phyloP scores from a whole-genome alignment of 2,329 filamentous ascomycete genomes.

The Emmonsia crescens region DNA sequence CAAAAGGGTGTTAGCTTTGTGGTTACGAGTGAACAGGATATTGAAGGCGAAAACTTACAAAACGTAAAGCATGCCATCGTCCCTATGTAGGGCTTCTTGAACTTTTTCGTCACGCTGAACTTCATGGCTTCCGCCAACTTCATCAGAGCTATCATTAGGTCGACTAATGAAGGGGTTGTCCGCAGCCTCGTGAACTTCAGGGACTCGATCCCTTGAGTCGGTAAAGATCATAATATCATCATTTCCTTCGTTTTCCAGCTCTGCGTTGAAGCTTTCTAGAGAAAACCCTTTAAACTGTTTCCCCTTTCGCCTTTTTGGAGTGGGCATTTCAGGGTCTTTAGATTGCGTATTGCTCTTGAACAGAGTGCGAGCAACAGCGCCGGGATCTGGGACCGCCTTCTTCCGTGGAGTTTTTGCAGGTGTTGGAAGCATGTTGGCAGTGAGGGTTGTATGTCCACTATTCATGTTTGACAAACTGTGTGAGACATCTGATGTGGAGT shows the following conservation, averaged over 20 bases:
- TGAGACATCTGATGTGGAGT: constrained; percentile 6
- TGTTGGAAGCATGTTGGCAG: constrained; percentile 44
- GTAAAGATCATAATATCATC: constrained; percentile 48
- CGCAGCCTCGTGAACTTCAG: constrained; percentile 39
- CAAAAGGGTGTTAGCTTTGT: constrained; percentile 18
- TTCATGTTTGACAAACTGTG: constrained; percentile 9
- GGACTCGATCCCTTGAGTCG: constrained; percentile 52
- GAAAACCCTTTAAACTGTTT: constrained; percentile 37
- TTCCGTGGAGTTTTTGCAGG: constrained; percentile 53
- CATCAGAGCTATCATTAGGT: constrained; percentile 19
- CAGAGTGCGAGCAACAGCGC: constrained; percentile 42
- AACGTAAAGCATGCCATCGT: constrained; percentile 49
- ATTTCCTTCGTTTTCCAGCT: constrained; percentile 21
- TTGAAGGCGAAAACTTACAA: constrained; percentile 41
- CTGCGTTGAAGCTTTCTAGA: constrained; percentile 33
- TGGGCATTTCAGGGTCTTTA: constrained; percentile 34
- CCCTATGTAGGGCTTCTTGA: constrained; percentile 40
- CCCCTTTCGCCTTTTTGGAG: constrained; percentile 36
- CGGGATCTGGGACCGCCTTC: constrained; percentile 36
- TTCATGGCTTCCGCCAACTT: constrained; percentile 13
- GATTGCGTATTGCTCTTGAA: constrained; percentile 40
- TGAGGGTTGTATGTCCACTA: constrained; percentile 15
- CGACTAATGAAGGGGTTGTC: constrained; percentile 47
- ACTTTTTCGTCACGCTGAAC: constrained; percentile 32
- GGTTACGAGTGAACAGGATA: background rate